phyloP scores from a whole-genome alignment of 495 filamentous ascomycete species.

The Trichoderma virens region DNA sequence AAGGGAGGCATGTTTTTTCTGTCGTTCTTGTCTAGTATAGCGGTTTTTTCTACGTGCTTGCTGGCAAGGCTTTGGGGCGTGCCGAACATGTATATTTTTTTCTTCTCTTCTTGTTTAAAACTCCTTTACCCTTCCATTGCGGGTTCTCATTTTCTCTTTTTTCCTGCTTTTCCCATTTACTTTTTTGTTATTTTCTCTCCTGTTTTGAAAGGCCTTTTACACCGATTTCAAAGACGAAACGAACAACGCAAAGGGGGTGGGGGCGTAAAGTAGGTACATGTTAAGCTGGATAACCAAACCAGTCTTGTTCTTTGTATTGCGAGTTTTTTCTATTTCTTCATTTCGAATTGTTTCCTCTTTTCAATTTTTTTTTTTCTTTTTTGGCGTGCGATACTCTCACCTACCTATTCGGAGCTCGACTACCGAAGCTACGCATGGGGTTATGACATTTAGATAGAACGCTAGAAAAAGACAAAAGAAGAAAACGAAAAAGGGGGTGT shows the following conservation, averaged over 20 bases:
- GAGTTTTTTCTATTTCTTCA: not conserved
- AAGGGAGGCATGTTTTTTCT: not conserved
- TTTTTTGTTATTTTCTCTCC: not conserved
- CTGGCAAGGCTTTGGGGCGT: not conserved
- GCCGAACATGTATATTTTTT: not conserved
- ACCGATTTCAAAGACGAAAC: not conserved
- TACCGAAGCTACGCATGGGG: too few relatives aligned
- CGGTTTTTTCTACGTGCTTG: not conserved
- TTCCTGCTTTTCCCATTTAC: not conserved
- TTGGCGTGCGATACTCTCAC: not conserved
- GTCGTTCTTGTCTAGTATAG: slow-evolving; percentile 9
- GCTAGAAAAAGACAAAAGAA: not conserved
- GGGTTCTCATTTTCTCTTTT: not conserved
- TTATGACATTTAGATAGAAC: not conserved
- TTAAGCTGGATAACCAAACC: not conserved
- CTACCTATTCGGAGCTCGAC: too few relatives aligned
- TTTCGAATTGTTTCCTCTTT: not conserved
- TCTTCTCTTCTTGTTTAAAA: not conserved
- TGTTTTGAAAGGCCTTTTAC: not conserved
- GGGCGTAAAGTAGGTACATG: not conserved
- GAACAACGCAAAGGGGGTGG: not conserved
- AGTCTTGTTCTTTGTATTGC: not conserved
- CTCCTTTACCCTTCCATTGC: not conserved
- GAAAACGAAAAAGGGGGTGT: not conserved
- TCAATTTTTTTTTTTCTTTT: not conserved